These are phyloP conservation scores for Dactylellina haptotyla DNA, from an alignment of 2,329 filamentous ascomycete species.

Conservation along the genomic window DNA sequence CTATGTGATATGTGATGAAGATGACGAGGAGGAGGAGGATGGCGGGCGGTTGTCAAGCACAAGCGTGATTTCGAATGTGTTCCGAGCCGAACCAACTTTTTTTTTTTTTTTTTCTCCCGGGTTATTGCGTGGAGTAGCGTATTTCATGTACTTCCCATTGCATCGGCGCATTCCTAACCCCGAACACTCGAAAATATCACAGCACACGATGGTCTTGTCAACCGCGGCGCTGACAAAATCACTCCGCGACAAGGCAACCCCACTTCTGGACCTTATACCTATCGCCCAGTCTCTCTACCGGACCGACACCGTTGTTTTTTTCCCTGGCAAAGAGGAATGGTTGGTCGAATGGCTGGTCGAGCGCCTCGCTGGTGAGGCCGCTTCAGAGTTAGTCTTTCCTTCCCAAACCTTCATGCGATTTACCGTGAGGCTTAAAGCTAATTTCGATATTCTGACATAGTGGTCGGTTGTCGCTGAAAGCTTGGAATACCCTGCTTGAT, in stretches of 20 bases:
- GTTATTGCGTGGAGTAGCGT: too few species aligned
- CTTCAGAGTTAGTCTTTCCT: slow-evolving; percentile 24
- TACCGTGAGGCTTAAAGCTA: neutral
- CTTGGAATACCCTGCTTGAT: slow-evolving; percentile 37
- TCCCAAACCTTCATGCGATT: neutral
- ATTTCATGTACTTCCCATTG: too few species aligned
- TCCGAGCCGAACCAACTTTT: slow-evolving; percentile 26
- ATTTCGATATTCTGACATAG: slow-evolving; percentile 1
- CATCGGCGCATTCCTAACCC: neutral
- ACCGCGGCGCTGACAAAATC: slow-evolving; percentile 59
- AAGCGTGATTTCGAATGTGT: slow-evolving; percentile 39
- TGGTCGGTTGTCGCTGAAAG: slow-evolving; percentile 35
- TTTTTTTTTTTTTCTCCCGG: slow-evolving; percentile 14
- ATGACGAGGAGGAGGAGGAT: too few species aligned
- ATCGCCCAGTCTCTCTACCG: slow-evolving; percentile 50
- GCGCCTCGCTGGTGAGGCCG: slow-evolving; percentile 57
- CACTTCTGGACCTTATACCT: slow-evolving; percentile 55
- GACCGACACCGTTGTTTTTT: slow-evolving; percentile 38
- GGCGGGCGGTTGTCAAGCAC: slow-evolving; percentile 22
- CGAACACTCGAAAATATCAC: slow-evolving; percentile 14
- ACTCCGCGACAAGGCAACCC: slow-evolving; percentile 59
- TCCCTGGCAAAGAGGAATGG: slow-evolving; percentile 70
- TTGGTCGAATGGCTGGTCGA: slow-evolving; percentile 73
- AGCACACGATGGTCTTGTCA: slow-evolving; percentile 59
- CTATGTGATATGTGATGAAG: too few species aligned